Base-by-base conservation (phyloP, 2,329 filamentous ascomycete species). In the Ilyonectria mors-panacis region DNA sequence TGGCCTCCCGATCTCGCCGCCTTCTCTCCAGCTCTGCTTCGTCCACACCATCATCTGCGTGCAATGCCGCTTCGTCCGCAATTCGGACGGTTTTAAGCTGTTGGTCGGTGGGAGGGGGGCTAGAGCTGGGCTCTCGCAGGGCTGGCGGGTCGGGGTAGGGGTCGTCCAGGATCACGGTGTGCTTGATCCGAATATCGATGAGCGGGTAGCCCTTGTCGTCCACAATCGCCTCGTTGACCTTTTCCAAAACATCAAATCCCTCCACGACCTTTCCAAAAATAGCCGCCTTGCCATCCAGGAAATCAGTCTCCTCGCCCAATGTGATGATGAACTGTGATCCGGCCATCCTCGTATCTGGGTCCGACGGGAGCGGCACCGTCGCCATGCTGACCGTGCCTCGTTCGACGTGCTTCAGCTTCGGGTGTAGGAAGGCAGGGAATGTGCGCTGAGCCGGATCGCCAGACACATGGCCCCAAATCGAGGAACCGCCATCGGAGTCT, bases 341-440 rank as follows among this genome's bases (percentile, higher is more conserved):
- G 0, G 94, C 94, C 50, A 97, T 84, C 35, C 94, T 90, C 66
- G 91, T 90, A 74, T 98, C 94, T 3, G 93, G 92, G 76, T 98
- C 93, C 17, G 88, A 87, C 4, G 91, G 84, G 10, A 92, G 89
- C 1, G 93, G 92, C 19, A 91, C 93, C 0, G 95, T 98, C n/a
- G 95, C 96, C 94, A 98, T 97, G 83, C 95, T 98, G 68, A 99
- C 95, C 15, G 94, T 98, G 61, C 95, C 95, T 73, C 93, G 91
- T 80, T 97, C 94, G 45, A 88, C 83, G 81, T 99, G 96, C 80
- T 96, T 97, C 74, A 97, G 84, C 78, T 95, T 97, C 6, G 92
- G 92, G 73, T 94, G 90, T 75, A 98, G 92, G 70, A 95, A 89
- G n/a, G 94, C 93, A 10, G 89, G 86, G 78, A 98, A 98, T 3